These are phyloP conservation scores for Flaveria ramosissima DNA, from an alignment of 129 eudicot genomes.

Conservation along the genomic window DNA sequence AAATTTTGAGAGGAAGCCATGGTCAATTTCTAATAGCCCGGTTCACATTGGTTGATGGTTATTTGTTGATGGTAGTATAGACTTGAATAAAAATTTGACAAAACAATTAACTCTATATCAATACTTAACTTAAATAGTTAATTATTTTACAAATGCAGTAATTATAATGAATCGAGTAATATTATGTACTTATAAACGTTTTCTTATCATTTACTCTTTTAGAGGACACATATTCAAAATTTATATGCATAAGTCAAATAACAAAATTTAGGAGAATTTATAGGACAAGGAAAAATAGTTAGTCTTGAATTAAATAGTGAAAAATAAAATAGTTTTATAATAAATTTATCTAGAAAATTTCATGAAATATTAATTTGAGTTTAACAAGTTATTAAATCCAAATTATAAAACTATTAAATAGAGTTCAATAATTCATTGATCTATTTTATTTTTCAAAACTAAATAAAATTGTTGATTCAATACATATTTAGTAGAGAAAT, in stretches of 20 bases:
- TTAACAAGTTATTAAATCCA: not conserved
- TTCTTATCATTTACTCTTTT: not conserved
- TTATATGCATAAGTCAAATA: not conserved
- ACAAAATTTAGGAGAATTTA: not conserved
- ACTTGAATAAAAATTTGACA: slow-evolving; percentile 12
- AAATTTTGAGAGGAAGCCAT: slow-evolving; percentile 17
- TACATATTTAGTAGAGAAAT: not conserved
- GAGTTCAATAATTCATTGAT: no score
- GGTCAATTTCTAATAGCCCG: slow-evolving; percentile 21
- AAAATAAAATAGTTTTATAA: no score
- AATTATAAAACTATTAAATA: no score
- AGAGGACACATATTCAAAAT: not conserved
- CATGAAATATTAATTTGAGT: not conserved
- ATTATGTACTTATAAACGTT: not conserved
- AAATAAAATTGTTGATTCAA: not conserved
- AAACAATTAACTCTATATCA: no score
- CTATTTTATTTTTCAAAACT: not conserved
- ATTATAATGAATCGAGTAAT: not conserved
- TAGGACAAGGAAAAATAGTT: not conserved
- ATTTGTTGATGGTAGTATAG: slow-evolving; percentile 24
- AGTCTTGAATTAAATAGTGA: not conserved
- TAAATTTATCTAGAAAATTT: no score
- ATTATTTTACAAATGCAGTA: no score
- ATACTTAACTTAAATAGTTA: not conserved
- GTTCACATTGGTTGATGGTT: slow-evolving; percentile 26